Conservation (phyloP, 805 yeast species). For the Metschnikowia dekortorum region DNA sequence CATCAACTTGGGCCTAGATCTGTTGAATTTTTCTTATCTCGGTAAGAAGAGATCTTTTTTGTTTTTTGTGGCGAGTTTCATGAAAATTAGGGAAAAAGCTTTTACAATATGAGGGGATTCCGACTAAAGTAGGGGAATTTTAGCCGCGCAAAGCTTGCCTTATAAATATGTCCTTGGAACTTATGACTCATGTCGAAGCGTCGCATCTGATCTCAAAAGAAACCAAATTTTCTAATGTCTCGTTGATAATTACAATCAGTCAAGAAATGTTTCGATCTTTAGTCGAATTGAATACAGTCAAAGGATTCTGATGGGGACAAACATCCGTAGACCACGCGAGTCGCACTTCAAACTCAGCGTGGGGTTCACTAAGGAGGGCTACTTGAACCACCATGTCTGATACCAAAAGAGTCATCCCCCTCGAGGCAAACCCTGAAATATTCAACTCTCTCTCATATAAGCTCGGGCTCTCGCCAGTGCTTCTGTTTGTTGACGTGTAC, state of each 20-base stretch:
- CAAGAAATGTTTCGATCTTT: neutral
- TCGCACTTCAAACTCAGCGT: neutral
- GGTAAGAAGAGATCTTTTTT: no score
- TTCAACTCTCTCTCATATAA: constrained; percentile 64
- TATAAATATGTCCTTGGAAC: no score
- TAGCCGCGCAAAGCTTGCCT: no score
- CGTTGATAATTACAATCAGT: no score
- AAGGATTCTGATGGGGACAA: neutral
- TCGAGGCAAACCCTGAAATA: constrained; percentile 86
- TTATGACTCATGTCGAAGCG: no score
- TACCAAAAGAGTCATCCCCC: constrained; percentile 57
- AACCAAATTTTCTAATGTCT: neutral
- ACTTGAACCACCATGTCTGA: constrained; percentile 11
- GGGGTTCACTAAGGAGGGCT: neutral
- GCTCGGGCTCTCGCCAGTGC: constrained; percentile 60
- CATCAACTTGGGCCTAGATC: neutral
- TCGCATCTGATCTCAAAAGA: no score
- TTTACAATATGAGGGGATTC: no score
- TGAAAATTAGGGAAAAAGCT: no score
- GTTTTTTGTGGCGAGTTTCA: no score
- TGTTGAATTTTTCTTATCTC: neutral
- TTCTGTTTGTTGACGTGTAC: constrained; percentile 74
- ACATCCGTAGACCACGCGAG: constrained; percentile 1
- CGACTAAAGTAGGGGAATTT: no score
- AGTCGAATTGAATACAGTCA: neutral